These are phyloP conservation scores for Breviolum minutum DNA, from an alignment of 73 alveolate genomes.

Conservation along the genomic window DNA sequence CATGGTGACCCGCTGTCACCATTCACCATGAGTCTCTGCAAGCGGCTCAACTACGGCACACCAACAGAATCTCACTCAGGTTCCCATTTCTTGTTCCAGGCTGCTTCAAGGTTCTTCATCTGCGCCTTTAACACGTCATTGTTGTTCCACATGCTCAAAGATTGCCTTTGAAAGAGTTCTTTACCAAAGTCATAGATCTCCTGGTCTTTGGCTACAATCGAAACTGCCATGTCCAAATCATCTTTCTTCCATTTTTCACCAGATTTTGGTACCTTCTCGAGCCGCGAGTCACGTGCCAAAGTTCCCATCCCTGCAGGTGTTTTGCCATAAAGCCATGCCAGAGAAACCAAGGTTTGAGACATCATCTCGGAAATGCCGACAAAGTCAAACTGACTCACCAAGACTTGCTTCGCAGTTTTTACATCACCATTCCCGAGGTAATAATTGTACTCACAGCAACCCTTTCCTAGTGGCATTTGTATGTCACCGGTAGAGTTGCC, in stretches of 20 bases:
- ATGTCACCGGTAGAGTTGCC: too few relatives aligned
- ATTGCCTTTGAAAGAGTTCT: neutral
- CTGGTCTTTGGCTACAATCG: neutral
- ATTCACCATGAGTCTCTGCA: too few relatives aligned
- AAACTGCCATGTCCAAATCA: neutral
- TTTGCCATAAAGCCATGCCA: slow-evolving; percentile 23
- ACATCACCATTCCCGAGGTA: neutral
- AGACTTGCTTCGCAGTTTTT: neutral
- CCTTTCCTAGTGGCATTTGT: neutral
- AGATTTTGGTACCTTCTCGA: neutral
- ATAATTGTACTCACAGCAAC: neutral
- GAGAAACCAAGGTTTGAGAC: neutral
- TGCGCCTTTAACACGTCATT: neutral
- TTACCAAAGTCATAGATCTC: neutral
- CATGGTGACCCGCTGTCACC: too few relatives aligned
- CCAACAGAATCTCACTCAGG: neutral
- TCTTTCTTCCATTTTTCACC: neutral
- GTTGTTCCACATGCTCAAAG: slow-evolving; percentile 39
- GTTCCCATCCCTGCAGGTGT: slow-evolving; percentile 26
- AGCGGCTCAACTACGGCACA: too few relatives aligned
- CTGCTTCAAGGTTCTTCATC: neutral
- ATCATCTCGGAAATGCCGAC: neutral
- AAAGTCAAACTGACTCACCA: slow-evolving; percentile 1
- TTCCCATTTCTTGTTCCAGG: slow-evolving; percentile 14
- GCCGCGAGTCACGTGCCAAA: neutral